Percentiles rank a stretch among this genome's conserved stretches.
phyloP scores from a whole-genome alignment of 2,329 filamentous ascomycete genomes.

The Penicillium aurantiogriseum region DNA sequence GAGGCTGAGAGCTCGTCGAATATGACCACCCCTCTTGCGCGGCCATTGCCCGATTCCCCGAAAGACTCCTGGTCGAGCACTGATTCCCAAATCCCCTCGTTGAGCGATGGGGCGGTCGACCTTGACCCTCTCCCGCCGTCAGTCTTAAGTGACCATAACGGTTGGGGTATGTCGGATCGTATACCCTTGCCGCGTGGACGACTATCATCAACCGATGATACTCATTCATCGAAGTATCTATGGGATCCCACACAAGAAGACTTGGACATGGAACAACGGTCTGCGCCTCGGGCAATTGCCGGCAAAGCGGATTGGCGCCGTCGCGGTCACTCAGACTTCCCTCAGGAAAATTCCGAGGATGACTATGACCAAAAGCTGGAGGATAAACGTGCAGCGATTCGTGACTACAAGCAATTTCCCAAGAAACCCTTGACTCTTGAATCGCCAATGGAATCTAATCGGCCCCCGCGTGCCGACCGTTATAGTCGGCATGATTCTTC shows the following conservation, averaged over 20 bases:
- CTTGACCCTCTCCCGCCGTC: constrained; percentile 46
- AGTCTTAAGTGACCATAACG: constrained; percentile 41
- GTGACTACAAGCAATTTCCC: constrained; percentile 51
- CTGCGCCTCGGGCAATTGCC: constrained; percentile 42
- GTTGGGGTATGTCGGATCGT: constrained; percentile 31
- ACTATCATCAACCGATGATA: constrained; percentile 28
- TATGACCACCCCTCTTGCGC: constrained; percentile 55
- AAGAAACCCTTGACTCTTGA: constrained; percentile 53
- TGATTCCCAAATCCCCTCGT: constrained; percentile 34
- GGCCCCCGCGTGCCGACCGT: constrained; percentile 32
- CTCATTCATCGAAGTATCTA: constrained; percentile 22
- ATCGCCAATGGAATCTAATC: constrained; percentile 32
- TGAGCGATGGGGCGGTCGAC: constrained; percentile 37
- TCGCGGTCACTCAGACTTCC: constrained; percentile 26
- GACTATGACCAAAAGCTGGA: constrained; percentile 43
- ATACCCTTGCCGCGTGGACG: constrained; percentile 24
- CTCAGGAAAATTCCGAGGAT: constrained; percentile 32
- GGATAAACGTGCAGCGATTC: constrained; percentile 44
- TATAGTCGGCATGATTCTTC: constrained; percentile 56
- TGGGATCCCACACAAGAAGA: constrained; percentile 24
- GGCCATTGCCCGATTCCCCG: constrained; percentile 39
- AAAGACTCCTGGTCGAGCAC: constrained; percentile 12
- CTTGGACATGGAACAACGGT: constrained; percentile 36
- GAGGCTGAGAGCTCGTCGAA: constrained; percentile 54
- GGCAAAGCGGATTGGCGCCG: constrained; percentile 40